These are phyloP conservation scores for Castanopsis chinensis DNA, from an alignment of 306 rosid genomes.

Conservation along the genomic window DNA sequence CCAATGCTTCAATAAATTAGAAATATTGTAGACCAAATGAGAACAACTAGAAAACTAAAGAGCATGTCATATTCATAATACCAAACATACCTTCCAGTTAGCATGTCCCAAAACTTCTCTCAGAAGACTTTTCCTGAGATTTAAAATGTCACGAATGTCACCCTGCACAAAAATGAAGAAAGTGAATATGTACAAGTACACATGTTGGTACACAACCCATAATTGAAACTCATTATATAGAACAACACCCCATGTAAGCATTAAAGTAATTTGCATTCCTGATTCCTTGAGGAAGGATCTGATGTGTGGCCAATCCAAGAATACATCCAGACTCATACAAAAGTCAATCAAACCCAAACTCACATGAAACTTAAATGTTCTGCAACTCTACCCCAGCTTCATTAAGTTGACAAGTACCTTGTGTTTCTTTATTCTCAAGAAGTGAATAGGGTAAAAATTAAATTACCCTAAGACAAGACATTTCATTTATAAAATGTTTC, in stretches of 20 bases:
- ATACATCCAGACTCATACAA: neutral
- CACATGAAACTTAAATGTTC: neutral
- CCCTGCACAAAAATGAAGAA: conserved; percentile 46
- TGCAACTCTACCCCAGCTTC: neutral
- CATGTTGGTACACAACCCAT: neutral
- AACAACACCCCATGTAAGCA: neutral
- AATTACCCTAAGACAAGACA: too few relatives aligned
- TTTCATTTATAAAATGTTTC: too few relatives aligned
- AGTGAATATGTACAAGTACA: neutral
- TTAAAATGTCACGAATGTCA: conserved; percentile 64
- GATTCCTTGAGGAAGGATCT: neutral
- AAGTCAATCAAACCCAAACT: neutral
- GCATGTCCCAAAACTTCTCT: conserved; percentile 57
- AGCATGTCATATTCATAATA: conserved; percentile 4
- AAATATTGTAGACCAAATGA: neutral
- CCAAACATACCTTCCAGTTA: conserved; percentile 59
- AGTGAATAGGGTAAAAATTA: too few relatives aligned
- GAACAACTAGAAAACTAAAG: neutral
- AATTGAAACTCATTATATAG: neutral
- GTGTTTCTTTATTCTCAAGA: too few relatives aligned
- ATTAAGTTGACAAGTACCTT: neutral
- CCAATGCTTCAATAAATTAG: neutral
- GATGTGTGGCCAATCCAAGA: neutral
- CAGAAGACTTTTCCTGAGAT: conserved; percentile 67
- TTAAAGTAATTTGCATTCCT: neutral